A percentile compares a stretch with the other conserved stretches of the same genome.
These are phyloP conservation scores for Solanum ossicruentum DNA, from an alignment of 257 asterid genomes.

Conservation along the genomic window DNA sequence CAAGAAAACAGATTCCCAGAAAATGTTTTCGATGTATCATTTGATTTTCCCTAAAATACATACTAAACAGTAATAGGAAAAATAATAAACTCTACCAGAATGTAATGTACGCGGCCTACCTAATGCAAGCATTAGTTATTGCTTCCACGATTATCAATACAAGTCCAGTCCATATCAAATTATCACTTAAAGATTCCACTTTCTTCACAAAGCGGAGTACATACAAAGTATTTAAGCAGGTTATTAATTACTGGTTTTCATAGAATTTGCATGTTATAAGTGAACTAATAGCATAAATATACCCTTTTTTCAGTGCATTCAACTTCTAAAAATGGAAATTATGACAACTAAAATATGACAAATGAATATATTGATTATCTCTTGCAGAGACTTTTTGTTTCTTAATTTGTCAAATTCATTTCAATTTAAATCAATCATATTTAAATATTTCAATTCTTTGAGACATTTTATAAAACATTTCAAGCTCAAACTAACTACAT, in stretches of 20 bases:
- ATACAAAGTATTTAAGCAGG: background rate
- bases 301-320: background rate
- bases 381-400: too few relatives aligned
- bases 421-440: too few relatives aligned
- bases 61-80: background rate
- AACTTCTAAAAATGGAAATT: background rate
- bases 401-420: too few relatives aligned
- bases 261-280: background rate
- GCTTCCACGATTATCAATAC: background rate
- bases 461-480: too few relatives aligned
- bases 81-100: background rate
- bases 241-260: background rate
- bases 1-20: background rate
- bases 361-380: too few relatives aligned
- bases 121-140: background rate
- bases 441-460: too few relatives aligned
- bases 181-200: background rate
- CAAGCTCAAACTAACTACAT: too few relatives aligned
- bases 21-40: background rate
- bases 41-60: background rate
- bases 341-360: too few relatives aligned
- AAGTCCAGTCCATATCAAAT: background rate
- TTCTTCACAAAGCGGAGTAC: background rate
- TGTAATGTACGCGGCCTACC: background rate
- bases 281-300: background rate